Evolutionary conservation across 129 eudicot species (phyloP).

Genomic region (Artemisia tridentata): DNA sequence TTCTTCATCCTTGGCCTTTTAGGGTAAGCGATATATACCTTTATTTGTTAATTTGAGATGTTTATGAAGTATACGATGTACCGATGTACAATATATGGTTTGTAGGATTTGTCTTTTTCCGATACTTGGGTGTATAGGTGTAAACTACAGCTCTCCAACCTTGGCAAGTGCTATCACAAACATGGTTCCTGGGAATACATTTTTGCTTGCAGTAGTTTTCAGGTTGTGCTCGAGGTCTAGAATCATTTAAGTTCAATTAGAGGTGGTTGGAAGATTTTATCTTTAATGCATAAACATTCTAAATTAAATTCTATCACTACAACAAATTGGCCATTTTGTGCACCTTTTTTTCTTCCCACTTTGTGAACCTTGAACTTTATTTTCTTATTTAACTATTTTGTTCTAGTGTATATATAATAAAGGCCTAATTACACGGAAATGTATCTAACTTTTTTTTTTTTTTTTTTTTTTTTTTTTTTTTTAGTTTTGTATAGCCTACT

Average conservation of each 20-base stretch:
- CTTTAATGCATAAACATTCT: neutral
- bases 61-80: neutral
- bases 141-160: conserved; percentile 43
- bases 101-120: conserved; percentile 34
- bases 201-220: conserved; percentile 19
- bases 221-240: conserved; percentile 7
- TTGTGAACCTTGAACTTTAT: too few relatives aligned
- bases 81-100: neutral
- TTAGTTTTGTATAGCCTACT: too few relatives aligned
- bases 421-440: too few relatives aligned
- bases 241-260: neutral
- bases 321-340: neutral
- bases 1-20: conserved; percentile 31
- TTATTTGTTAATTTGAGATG: neutral
- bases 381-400: too few relatives aligned
- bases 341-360: too few relatives aligned
- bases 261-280: too few relatives aligned
- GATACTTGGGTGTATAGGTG: conserved; percentile 25
- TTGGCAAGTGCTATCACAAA: conserved; percentile 21
- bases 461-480: too few relatives aligned
- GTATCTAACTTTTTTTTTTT: too few relatives aligned
- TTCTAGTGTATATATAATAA: too few relatives aligned
- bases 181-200: conserved; percentile 24
- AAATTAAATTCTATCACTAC: neutral
- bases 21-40: conserved; percentile 25